Base-by-base conservation (phyloP, 1,284 basidiomycete genomes). In the Rhodotorula glutinis region DNA sequence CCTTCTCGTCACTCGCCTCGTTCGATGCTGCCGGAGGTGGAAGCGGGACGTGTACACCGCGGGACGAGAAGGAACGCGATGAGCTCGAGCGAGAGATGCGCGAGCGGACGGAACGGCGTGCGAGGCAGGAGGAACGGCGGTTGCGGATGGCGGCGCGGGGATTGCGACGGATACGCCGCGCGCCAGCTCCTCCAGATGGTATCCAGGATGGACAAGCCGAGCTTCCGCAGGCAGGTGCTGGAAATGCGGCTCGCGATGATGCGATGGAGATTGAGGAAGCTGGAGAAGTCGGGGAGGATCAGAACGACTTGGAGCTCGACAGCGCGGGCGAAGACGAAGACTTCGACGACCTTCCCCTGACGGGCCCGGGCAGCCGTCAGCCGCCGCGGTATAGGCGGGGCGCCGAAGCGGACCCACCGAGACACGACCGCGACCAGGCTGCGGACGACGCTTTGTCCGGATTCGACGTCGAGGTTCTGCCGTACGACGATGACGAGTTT, bases 31-130 rank as follows among this genome's bases (percentile, higher is more conserved):
- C 47, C 17, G 49, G 38, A 3, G 58, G 46, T 23, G 53, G 29
- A 1, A 44, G 46, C 49, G 60, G 62, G 1, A 58, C 57, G 4
- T 51, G 51, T 2, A 63, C 62, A 14, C 56, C 62, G 8, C 51
- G 51, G 3, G 57, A 63, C 38, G 62, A 63, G 27, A 40, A 29
- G 21, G 62, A 63, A 33, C 51, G 62, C 3, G 62, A 58, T 14
- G 62, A 40, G 25, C 44, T 63, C 16, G 62, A 63, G 62, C 49
- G 56, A 13, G 62, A 63, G 57, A 63, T 63, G 62, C 46, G 62
- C 13, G 51, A 40, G 25, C 29, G 62, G 33, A 54, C 5, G 10
- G 62, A 63, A 52, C 23, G 43, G 25, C 23, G 62, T 1, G 8
- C 53, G n/a, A 21, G 33, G 27, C 51, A 58, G 43, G 56, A 63